Base-by-base conservation (phyloP, 2,329 filamentous ascomycete genomes). In the Aspergillus ochraceoroseus region DNA sequence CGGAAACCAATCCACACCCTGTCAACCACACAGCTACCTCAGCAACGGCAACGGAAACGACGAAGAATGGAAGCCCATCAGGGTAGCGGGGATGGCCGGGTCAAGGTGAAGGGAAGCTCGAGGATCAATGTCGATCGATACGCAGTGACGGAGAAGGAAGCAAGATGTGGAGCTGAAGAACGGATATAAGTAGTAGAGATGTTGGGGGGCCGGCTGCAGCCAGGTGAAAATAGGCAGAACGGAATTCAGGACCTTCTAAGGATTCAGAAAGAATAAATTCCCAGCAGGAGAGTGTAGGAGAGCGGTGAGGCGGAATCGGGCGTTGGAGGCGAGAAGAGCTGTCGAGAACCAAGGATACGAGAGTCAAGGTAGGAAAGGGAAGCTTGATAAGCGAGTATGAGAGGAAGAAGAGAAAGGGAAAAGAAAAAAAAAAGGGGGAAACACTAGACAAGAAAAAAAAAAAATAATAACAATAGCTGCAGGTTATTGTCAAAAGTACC, bases 11-110 rank as follows among this genome's bases (percentile, higher is more conserved):
- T 43, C 50, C 43, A 51, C 52, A 31, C 54, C 54, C 52, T 46
- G 45, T 53, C 56, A 54, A 56, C 58, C 58, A 53, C 57, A 56
- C 59, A 53, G 55, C 62, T 64, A 65, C 61, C 62, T 61, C 54
- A 56, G 49, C 53, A 59, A 49, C 52, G 38, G 44, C 43, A 48
- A 46, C 42, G 46, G 52, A 51, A 51, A 49, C 41, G 51, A 46
- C 30, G 43, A 42, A 39, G 42, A 48, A 52, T 43, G 36, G 49
- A 58, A 44, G 58, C 61, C 58, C 63, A 66, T 65, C 54, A 59
- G 59, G 53, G 55, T 54, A 55, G 41, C 15, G 39, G 30, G 23
- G 46, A 36, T 40, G 12, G 36, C 20, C 33, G 11, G 14, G 14
- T 23, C 18, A 17, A 28, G 19, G 12, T 27, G 27, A 14, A 22